Evolutionary conservation across 345 rosid genomes (phyloP), one percentile per base, ranked within the genome.

Genomic region (Orychophragmus violaceus): DNA sequence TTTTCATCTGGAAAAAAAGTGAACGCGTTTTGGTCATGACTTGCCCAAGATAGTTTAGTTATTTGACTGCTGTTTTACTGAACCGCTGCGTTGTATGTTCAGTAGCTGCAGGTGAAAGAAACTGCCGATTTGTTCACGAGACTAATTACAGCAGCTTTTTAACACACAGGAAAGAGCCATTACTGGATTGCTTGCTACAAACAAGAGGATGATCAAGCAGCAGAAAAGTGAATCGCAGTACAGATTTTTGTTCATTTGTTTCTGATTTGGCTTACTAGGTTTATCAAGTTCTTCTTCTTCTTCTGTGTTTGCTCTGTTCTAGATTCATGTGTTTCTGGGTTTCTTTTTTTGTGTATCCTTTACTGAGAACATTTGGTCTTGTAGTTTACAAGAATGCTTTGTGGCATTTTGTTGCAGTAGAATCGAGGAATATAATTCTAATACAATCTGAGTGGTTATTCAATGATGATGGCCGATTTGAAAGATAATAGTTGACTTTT

Each of bases 181-280:
- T 22, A 72, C 66, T 39, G 54, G 30, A 28, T 28, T 37, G 70
- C 33, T 50, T 64, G 23, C 18, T 65, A 58, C 33, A 48, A 48
- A 58, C 33, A 48, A 48, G 65, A 45, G 13, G 57, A 55, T 54
- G 39, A 23, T 48, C 21, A 9, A 25, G 28, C 52, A 72, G 66
- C 57, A 22, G 71, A 13, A 64, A 49, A 58, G 55, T 65, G 71
- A 64, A 59, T 28, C 71, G 24, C 37, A 59, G 66, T 60, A 66
- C 57, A 74, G 72, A 42, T 59, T 66, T 73, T 66, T 24, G 39
- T 59, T 66, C 35, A 54, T 66, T 50, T 66, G 23, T 66, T 50
- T 57, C 65, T 71, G 64, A 23, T 64, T 49, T 64, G 0, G 59
- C 42, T 5, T 18, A 13, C 14, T 70, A 42, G 63, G 57, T 11